These are phyloP conservation scores for Monosporozyma siamensis DNA, from an alignment of 805 yeast genomes.

Conservation along the genomic window DNA sequence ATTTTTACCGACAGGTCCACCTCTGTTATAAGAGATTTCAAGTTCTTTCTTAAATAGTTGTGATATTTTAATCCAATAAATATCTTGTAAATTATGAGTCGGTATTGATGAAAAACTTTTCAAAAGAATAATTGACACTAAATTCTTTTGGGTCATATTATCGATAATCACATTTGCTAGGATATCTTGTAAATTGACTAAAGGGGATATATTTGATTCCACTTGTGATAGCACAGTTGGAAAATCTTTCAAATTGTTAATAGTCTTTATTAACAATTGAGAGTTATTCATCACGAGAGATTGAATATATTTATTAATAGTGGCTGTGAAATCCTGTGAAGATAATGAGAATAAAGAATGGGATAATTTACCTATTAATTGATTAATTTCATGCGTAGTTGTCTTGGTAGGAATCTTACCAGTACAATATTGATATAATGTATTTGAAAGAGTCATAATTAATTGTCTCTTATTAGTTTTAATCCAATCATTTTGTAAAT, in stretches of 20 bases:
- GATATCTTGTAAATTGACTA: constrained; percentile 14
- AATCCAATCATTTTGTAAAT: constrained; percentile 14
- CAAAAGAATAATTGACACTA: background rate
- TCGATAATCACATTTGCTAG: constrained; percentile 12
- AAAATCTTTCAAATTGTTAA: constrained; percentile 24
- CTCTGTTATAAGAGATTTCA: constrained; percentile 26
- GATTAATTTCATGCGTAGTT: background rate
- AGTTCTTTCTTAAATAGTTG: constrained; percentile 23
- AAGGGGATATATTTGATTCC: constrained; percentile 9
- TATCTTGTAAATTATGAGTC: constrained; percentile 6
- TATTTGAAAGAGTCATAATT: background rate
- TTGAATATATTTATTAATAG: constrained; percentile 18
- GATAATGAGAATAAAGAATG: constrained; percentile 12
- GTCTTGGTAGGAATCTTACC: background rate
- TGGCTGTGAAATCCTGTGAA: constrained; percentile 15
- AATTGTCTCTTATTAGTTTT: constrained; percentile 17
- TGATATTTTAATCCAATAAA: constrained; percentile 24
- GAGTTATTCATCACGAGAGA: constrained; percentile 13
- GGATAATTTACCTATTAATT: background rate
- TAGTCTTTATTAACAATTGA: constrained; percentile 20
- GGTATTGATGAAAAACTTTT: background rate
- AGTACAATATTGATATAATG: background rate
- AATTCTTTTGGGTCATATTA: constrained; percentile 4
- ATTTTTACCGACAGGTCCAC: constrained; percentile 30
- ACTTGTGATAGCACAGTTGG: constrained; percentile 18